phyloP scores from a whole-genome alignment of 1,284 basidiomycete species.

The Dichomitus squalens region DNA sequence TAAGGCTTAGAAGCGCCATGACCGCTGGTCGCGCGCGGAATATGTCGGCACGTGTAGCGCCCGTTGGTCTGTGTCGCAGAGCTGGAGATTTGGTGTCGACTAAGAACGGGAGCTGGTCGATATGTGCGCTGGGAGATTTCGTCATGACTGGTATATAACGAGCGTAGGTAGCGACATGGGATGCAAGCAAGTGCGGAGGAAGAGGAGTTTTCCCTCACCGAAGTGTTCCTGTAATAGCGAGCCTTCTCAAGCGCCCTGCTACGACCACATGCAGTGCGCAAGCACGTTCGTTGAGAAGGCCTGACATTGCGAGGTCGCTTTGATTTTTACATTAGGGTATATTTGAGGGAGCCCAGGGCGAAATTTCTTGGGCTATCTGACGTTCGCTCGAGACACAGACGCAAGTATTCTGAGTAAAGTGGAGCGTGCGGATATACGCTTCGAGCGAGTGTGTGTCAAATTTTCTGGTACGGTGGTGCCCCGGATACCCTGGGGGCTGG shows the following conservation, averaged over 20 bases:
- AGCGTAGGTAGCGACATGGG: background rate
- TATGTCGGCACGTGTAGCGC: background rate
- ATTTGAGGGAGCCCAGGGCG: too few relatives aligned
- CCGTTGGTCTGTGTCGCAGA: background rate
- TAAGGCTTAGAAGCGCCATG: conserved; percentile 4
- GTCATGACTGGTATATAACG: background rate
- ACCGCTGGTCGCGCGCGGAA: background rate
- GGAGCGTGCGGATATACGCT: too few relatives aligned
- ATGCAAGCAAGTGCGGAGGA: background rate
- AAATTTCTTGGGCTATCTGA: too few relatives aligned
- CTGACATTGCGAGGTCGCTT: too few relatives aligned
- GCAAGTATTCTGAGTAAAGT: too few relatives aligned
- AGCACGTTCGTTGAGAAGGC: conserved; percentile 10
- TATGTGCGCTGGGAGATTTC: background rate
- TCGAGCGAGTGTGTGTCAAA: too few relatives aligned
- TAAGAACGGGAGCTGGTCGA: background rate
- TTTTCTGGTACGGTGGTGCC: too few relatives aligned
- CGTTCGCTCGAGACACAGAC: too few relatives aligned
- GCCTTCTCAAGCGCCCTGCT: background rate
- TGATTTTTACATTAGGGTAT: too few relatives aligned
- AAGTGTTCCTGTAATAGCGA: background rate
- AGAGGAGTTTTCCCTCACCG: too few relatives aligned
- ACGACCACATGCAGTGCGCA: background rate
- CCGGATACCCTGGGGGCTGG: too few relatives aligned
- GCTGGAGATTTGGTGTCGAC: background rate